Percentiles rank a stretch among this genome's conserved stretches.
Evolutionary conservation across 1,284 basidiomycete species (phyloP).

Genomic region (Hymenochaete sp.): DNA sequence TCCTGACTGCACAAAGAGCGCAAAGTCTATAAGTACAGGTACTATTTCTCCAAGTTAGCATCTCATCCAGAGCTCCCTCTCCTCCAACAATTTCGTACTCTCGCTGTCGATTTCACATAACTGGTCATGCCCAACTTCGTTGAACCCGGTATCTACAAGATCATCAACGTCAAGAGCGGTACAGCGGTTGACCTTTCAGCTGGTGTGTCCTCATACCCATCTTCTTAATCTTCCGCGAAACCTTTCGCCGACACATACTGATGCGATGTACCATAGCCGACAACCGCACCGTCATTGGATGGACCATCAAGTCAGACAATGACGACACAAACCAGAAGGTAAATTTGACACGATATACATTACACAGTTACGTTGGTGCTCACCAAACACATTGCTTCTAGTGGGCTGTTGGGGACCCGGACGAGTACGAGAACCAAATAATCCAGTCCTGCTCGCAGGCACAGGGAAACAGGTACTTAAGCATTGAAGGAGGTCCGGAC

Average conservation of each 20-base stretch:
- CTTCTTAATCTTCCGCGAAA: no score
- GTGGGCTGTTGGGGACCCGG: conserved; percentile 28
- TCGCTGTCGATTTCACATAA: background rate
- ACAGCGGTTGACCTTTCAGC: conserved; percentile 25
- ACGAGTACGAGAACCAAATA: conserved; percentile 25
- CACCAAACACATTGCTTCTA: conserved; percentile 12
- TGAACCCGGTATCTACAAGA: conserved; percentile 22
- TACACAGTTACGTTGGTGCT: background rate
- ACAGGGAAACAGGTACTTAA: conserved; percentile 24
- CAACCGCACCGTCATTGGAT: conserved; percentile 21
- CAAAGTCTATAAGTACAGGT: no score
- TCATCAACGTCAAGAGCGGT: conserved; percentile 21
- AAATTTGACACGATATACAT: background rate
- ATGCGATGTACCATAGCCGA: no score
- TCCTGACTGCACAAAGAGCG: no score
- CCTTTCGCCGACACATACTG: no score
- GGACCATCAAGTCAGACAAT: conserved; percentile 7
- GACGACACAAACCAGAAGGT: conserved; percentile 18
- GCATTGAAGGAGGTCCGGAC: conserved; percentile 22
- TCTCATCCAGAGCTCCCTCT: background rate
- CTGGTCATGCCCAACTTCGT: conserved; percentile 1
- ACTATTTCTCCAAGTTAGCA: no score
- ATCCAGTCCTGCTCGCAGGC: conserved; percentile 23
- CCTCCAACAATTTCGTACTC: background rate
- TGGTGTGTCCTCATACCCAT: no score